Evolutionary conservation across 2,329 filamentous ascomycete genomes (phyloP), one percentile per base, ranked within the genome.

Genomic region (Pestalotiopsis fici): DNA sequence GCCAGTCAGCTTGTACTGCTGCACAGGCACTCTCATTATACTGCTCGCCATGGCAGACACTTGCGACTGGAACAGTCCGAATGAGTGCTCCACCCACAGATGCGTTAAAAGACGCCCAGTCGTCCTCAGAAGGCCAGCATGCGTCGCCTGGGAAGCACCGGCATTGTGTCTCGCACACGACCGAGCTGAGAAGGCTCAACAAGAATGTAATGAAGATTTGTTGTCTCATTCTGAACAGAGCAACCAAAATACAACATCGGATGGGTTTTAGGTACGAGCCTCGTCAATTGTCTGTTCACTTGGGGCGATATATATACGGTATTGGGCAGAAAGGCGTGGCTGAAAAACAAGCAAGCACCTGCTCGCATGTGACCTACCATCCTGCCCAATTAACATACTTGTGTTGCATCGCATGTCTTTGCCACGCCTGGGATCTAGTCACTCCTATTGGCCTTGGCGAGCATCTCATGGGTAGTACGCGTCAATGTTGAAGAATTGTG

Each of bases 51-150:
- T 86, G 83, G 68, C 84, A 87, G 1, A 78, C 73, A 3, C 77
- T 69, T 3, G 78, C 85, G 5, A 85, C 71, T 1, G 85, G 84
- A 2, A 81, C 72, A 0, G 82, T 85, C 2, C 78, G 77, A 21
- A 87, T 75, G 37, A 87, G 74, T 23, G 74, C 76, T 0, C 85
- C 85, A 9, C 74, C 72, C 7, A 87, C 71, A 3, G 83, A 80
- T 15, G 72, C 31, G 67, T 87, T 87, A 62, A 87, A 79, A 1
- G 67, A 65, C 6, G 71, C 68, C 84, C 85, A 87, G n/a, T 72
- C 71, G 13, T 69, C 56, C 3, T 65, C 21, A 1, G 75, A 74
- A 1, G 85, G 85, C 85, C 85, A 87, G 70, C 80, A 82, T 2
- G 68, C 15, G 59, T 86, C 83, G 6, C 79, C 80, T 0, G 85